A percentile compares a stretch with the other conserved stretches of the same genome.
Conservation (phyloP, 352 stramenopile genomes). For the Pythium rishiriense region DNA sequence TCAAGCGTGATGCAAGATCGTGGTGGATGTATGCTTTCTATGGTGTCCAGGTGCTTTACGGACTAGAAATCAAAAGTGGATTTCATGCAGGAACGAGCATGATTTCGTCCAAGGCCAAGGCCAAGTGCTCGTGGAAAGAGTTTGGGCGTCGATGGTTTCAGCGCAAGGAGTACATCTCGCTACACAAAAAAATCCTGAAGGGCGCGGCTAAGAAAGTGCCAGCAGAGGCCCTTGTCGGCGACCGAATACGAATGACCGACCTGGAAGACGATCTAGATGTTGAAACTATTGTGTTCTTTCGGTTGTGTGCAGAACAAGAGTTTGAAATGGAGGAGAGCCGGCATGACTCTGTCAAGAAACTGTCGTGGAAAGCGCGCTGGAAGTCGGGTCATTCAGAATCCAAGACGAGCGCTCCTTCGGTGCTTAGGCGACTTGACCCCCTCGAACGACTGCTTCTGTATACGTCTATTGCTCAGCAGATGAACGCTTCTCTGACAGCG, state of each 20-base stretch:
- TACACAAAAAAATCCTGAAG: slow-evolving; percentile 71
- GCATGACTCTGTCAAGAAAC: slow-evolving; percentile 64
- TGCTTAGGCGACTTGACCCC: slow-evolving; percentile 33
- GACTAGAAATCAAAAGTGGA: slow-evolving; percentile 28
- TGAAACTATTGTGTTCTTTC: slow-evolving; percentile 82
- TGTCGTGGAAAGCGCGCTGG: slow-evolving; percentile 73
- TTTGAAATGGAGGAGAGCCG: slow-evolving; percentile 65
- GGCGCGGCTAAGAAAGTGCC: slow-evolving; percentile 58
- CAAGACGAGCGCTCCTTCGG: slow-evolving; percentile 17
- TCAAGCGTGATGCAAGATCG: slow-evolving; percentile 44
- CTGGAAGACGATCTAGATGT: slow-evolving; percentile 77
- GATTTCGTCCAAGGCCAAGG: slow-evolving; percentile 23
- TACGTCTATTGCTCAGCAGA: slow-evolving; percentile 53
- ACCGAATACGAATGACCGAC: slow-evolving; percentile 50
- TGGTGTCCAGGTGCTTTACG: slow-evolving; percentile 66
- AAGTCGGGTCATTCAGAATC: slow-evolving; percentile 28
- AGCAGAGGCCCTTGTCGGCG: slow-evolving; percentile 43
- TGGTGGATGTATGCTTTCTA: slow-evolving; percentile 85
- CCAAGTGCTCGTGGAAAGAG: slow-evolving; percentile 53
- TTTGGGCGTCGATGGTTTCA: slow-evolving; percentile 57
- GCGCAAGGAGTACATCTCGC: slow-evolving; percentile 72
- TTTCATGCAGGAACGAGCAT: slow-evolving; percentile 2
- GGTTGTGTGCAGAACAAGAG: slow-evolving; percentile 64
- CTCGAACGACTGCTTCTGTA: slow-evolving; percentile 61
- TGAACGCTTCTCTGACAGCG: slow-evolving; percentile 51